Conservation (phyloP, 140 eudicot genomes). For the Oenanthe javanica region DNA sequence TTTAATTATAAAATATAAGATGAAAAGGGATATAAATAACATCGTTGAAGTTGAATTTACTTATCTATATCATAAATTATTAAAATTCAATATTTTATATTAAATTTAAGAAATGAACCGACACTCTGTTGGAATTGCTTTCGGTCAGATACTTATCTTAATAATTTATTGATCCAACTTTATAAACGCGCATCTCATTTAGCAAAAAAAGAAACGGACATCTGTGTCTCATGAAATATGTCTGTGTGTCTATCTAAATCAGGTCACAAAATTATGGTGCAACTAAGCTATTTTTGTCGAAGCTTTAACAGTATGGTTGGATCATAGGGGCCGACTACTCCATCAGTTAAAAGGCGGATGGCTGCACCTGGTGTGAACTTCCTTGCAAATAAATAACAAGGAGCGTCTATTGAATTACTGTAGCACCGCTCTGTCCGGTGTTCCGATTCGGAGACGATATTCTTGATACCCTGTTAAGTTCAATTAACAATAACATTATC, state of each 20-base stretch:
- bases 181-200: no score
- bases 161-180: no score
- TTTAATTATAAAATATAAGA: no score
- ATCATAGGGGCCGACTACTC: slow-evolving; percentile 57
- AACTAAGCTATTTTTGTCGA: background rate
- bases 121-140: no score
- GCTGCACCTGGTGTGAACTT: slow-evolving; percentile 89
- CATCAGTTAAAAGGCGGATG: slow-evolving; percentile 75
- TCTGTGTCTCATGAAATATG: background rate
- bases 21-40: no score
- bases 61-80: no score
- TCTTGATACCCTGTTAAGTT: slow-evolving; percentile 53
- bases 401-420: slow-evolving; percentile 26
- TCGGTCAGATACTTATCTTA: no score
- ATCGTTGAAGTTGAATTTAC: no score
- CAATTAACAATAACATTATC: background rate
- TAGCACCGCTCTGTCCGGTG: slow-evolving; percentile 78
- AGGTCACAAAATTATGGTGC: background rate
- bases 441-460: slow-evolving; percentile 55
- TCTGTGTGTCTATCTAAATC: background rate
- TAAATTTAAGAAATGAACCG: no score
- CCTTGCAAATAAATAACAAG: slow-evolving; percentile 76
- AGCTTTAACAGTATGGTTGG: slow-evolving; percentile 11
- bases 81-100: no score
- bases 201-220: background rate